Percentiles rank a stretch among this genome's conserved stretches.
These are phyloP conservation scores for Hemileccinum impolitum DNA, from an alignment of 768 basidiomycete genomes.

Conservation along the genomic window DNA sequence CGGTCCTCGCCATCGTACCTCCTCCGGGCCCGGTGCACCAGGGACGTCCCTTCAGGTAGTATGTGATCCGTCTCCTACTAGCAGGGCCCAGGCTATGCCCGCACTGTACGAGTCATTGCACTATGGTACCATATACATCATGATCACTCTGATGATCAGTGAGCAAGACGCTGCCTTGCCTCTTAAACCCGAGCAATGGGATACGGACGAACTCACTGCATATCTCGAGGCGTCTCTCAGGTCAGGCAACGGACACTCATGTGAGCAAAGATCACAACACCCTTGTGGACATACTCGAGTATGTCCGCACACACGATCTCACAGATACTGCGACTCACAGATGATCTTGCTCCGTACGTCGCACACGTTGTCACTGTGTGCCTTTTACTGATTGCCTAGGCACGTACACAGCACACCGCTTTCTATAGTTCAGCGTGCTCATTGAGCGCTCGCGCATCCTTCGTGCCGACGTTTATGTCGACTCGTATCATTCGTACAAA, in stretches of 20 bases:
- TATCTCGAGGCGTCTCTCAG: slow-evolving; percentile 49
- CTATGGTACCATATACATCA: no score
- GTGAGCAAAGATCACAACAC: slow-evolving; percentile 34
- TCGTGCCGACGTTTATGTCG: slow-evolving; percentile 52
- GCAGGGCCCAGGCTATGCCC: no score
- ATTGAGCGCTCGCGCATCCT: slow-evolving; percentile 54
- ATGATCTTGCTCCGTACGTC: slow-evolving; percentile 58
- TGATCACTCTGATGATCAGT: no score
- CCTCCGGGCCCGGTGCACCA: no score
- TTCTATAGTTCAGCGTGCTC: slow-evolving; percentile 30
- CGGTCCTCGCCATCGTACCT: no score
- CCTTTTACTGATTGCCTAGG: slow-evolving; percentile 1
- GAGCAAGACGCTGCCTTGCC: slow-evolving; percentile 39
- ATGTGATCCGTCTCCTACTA: no score
- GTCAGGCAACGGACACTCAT: slow-evolving; percentile 16
- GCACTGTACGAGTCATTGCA: no score
- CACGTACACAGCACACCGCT: slow-evolving; percentile 18
- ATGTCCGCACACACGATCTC: slow-evolving; percentile 48
- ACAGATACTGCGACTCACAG: slow-evolving; percentile 64
- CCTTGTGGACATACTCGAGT: slow-evolving; percentile 46
- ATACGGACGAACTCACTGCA: slow-evolving; percentile 48
- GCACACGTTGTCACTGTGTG: not conserved
- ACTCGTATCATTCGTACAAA: slow-evolving; percentile 25
- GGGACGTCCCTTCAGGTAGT: no score
- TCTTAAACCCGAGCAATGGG: slow-evolving; percentile 65